Conservation (phyloP, 768 basidiomycete species). For the Xerocomellus chrysenteron region DNA sequence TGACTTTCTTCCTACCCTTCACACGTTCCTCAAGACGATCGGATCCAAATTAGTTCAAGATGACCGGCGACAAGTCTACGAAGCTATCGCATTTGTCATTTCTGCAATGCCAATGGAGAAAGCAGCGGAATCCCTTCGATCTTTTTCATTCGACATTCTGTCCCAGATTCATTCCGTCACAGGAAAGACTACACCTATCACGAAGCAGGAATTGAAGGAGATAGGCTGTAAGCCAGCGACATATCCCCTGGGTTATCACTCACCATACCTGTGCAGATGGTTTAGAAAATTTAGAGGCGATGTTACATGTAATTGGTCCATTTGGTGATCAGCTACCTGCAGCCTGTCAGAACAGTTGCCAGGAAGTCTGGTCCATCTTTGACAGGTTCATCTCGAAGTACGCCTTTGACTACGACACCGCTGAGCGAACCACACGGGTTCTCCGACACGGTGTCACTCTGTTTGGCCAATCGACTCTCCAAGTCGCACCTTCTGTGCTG, state of each 20-base stretch:
- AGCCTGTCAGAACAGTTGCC: slow-evolving; percentile 73
- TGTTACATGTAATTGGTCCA: slow-evolving; percentile 78
- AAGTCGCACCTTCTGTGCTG: slow-evolving; percentile 69
- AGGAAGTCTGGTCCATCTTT: slow-evolving; percentile 82
- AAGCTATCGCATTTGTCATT: slow-evolving; percentile 94
- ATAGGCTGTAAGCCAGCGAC: slow-evolving; percentile 58
- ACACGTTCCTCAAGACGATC: slow-evolving; percentile 80
- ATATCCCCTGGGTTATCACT: not conserved
- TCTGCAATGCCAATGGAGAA: slow-evolving; percentile 89
- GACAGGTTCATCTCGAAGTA: slow-evolving; percentile 78
- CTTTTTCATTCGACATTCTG: slow-evolving; percentile 85
- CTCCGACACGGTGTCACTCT: slow-evolving; percentile 81
- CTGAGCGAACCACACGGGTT: slow-evolving; percentile 83
- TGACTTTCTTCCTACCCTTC: slow-evolving; percentile 87
- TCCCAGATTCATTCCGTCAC: slow-evolving; percentile 68
- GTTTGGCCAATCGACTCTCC: slow-evolving; percentile 65
- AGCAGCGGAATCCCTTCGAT: slow-evolving; percentile 81
- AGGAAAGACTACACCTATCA: slow-evolving; percentile 50
- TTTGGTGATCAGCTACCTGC: slow-evolving; percentile 82
- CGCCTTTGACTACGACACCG: slow-evolving; percentile 69
- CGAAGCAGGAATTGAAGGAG: slow-evolving; percentile 68
- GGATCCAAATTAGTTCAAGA: slow-evolving; percentile 81
- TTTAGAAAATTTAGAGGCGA: slow-evolving; percentile 90
- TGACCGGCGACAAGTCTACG: slow-evolving; percentile 89
- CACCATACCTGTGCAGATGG: slow-evolving; percentile 50